Evolutionary conservation across 306 rosid species (phyloP).

Genomic region (Fagus sylvatica): DNA sequence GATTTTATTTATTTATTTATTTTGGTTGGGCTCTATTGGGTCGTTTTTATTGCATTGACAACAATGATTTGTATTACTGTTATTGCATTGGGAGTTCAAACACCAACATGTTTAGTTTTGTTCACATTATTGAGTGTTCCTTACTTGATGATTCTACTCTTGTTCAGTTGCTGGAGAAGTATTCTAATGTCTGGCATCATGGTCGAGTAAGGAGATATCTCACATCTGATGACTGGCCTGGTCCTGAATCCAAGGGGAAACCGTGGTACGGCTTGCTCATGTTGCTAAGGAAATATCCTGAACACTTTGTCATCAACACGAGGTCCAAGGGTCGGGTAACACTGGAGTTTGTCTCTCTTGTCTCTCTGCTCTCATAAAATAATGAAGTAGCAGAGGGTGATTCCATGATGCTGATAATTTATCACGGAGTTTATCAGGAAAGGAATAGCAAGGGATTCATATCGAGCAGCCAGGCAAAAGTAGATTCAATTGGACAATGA

Average conservation of each 20-base stretch:
- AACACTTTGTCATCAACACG: constrained; percentile 96
- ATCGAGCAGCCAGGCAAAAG: too few relatives aligned
- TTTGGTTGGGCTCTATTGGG: background rate
- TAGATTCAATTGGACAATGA: too few relatives aligned
- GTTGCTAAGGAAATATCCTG: constrained; percentile 95
- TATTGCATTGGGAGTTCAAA: background rate
- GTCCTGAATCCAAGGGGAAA: constrained; percentile 93
- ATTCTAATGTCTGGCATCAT: constrained; percentile 81
- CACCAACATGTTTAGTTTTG: background rate
- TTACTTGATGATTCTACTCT: constrained; percentile 8
- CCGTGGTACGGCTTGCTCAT: constrained; percentile 95
- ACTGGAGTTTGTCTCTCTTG: constrained; percentile 87
- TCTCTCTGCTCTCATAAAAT: constrained; percentile 75
- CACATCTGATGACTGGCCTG: constrained; percentile 80
- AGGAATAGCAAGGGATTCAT: background rate
- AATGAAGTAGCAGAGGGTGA: background rate
- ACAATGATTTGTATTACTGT: background rate
- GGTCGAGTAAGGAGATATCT: constrained; percentile 85
- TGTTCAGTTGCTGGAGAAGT: constrained; percentile 81
- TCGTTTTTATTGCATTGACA: background rate
- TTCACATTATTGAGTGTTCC: background rate
- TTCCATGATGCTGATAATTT: constrained; percentile 11
- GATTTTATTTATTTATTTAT: too few relatives aligned
- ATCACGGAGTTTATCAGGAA: constrained; percentile 8
- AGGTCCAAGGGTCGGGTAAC: constrained; percentile 89